These are phyloP conservation scores for Laetiporus sulphureus DNA, from an alignment of 1,284 basidiomycete species.

Conservation along the genomic window DNA sequence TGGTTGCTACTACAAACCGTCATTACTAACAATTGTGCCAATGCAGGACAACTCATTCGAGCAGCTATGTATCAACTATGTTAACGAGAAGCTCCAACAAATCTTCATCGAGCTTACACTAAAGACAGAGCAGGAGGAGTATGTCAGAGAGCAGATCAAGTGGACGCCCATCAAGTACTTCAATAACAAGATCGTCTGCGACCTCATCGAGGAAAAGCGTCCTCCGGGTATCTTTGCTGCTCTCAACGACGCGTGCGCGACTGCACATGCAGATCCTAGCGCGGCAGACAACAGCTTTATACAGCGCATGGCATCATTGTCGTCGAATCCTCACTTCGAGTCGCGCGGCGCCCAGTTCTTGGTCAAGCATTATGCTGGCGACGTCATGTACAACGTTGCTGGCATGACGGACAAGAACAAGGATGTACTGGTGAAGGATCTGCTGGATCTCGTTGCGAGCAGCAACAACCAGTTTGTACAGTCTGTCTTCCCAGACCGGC, in stretches of 20 bases:
- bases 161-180: constrained; percentile 99
- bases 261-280: constrained; percentile 94
- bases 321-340: constrained; percentile 88
- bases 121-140: constrained; percentile 99
- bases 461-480: constrained; percentile 85
- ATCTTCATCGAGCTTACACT: constrained; percentile 99
- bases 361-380: constrained; percentile 94
- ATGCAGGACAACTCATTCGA: constrained; percentile 94
- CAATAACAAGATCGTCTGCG: constrained; percentile 96
- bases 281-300: constrained; percentile 98
- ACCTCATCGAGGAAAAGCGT: constrained; percentile 93
- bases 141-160: constrained; percentile 96
- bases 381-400: constrained; percentile 95
- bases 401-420: constrained; percentile 99
- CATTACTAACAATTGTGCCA: constrained; percentile 1
- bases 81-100: constrained; percentile 99
- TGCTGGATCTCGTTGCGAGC: constrained; percentile 82
- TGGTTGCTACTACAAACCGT: neutral
- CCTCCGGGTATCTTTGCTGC: constrained; percentile 98
- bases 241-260: constrained; percentile 96
- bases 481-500: constrained; percentile 87
- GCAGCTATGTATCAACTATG: constrained; percentile 99
- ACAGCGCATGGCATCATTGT: constrained; percentile 79
- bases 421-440: constrained; percentile 92
- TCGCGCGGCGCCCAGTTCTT: constrained; percentile 87